Evolutionary conservation across 169 alveolate species (phyloP).

Genomic region (Plasmodium adleri): DNA sequence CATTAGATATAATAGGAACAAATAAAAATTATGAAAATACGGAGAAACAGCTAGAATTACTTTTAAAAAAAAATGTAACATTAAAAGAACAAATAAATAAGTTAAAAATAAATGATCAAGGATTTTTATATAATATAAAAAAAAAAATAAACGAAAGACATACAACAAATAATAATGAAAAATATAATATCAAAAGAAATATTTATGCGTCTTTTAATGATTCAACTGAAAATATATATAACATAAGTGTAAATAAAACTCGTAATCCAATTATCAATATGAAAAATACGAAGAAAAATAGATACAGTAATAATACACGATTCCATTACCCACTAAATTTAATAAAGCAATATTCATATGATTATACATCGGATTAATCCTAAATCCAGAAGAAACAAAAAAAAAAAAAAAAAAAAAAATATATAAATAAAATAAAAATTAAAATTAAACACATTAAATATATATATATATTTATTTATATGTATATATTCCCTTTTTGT

Average conservation of each 20-base stretch:
- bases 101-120: constrained; percentile 5
- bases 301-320: constrained; percentile 44
- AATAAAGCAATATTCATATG: constrained; percentile 14
- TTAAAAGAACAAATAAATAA: constrained; percentile 39
- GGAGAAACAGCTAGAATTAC: constrained; percentile 24
- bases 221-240: neutral
- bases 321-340: constrained; percentile 56
- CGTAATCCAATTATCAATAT: neutral
- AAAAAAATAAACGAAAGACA: neutral
- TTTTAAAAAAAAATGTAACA: constrained; percentile 29
- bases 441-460: neutral
- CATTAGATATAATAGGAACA: neutral
- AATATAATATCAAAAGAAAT: neutral
- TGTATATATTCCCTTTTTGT: no score
- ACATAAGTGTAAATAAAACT: neutral
- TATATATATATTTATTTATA: neutral
- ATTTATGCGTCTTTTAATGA: neutral
- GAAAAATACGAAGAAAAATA: constrained; percentile 8
- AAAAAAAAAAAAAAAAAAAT: no score
- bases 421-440: neutral
- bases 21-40: constrained; percentile 4
- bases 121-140: constrained; percentile 1
- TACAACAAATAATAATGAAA: neutral
- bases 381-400: neutral
- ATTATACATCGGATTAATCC: neutral